These are phyloP conservation scores for Trichoderma erinaceum DNA, from an alignment of 495 filamentous ascomycete genomes.

Conservation along the genomic window DNA sequence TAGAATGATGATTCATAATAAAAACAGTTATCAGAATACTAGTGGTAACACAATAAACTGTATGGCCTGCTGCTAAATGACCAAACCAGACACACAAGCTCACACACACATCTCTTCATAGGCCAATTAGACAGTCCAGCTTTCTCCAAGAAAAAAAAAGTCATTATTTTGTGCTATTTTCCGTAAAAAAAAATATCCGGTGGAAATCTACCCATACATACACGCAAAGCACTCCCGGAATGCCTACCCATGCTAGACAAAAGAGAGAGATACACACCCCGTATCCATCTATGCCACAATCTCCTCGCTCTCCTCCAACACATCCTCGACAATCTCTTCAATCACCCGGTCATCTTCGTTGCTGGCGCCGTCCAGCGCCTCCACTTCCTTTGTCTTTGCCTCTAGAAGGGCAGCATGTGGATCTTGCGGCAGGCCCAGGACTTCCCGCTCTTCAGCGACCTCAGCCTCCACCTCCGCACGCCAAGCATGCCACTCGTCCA, in stretches of 20 bases:
- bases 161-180: constrained; percentile 10
- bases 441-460: constrained; percentile 62
- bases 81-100: too few species aligned
- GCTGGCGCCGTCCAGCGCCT: constrained; percentile 34
- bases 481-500: constrained; percentile 91
- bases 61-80: too few species aligned
- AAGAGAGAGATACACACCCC: neutral
- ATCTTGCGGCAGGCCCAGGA: constrained; percentile 58
- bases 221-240: constrained; percentile 8
- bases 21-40: too few species aligned
- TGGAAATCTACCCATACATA: constrained; percentile 12
- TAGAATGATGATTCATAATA: too few species aligned
- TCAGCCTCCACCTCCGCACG: constrained; percentile 67
- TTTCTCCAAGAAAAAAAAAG: neutral
- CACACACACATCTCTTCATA: too few species aligned
- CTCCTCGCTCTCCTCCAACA: constrained; percentile 90
- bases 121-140: neutral
- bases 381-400: constrained; percentile 35
- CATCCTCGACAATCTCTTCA: constrained; percentile 89
- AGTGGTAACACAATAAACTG: too few species aligned
- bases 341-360: constrained; percentile 61
- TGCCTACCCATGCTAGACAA: constrained; percentile 12
- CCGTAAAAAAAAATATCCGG: constrained; percentile 5
- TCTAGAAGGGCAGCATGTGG: constrained; percentile 52
- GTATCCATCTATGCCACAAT: constrained; percentile 25